Evolutionary conservation across 176 grass and related monocot genomes (phyloP), one percentile per base, ranked within the genome.

Genomic region (Rhynchospora tenuis): DNA sequence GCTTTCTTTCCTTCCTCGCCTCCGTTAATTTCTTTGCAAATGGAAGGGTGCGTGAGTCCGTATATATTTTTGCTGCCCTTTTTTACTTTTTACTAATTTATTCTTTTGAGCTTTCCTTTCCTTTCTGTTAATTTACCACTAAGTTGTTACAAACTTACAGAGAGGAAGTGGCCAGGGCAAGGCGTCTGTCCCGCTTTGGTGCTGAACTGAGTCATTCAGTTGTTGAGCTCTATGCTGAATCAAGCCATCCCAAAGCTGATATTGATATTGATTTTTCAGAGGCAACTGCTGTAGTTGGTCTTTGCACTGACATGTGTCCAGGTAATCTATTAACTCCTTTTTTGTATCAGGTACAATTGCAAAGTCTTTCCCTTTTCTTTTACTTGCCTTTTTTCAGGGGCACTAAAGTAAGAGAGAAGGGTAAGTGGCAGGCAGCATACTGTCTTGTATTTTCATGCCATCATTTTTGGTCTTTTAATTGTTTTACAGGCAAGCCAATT

Each of bases 271-370:
- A 91, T 64, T 82, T 88, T 38, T 77, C 83, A 74, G 83, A 64
- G 73, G 88, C 88, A 75, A 87, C 87, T 8, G 60, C 78, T 76
- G 89, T 89, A 74, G 74, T 95, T 87, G 95, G 95, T 55, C 86
- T 93, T 57, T 98, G 95, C 29, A 86, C 86, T 75, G 86, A 98
- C 89, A 98, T 98, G 95, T 98, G 95, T 87, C 92, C 95, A 95
- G 92, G 95, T 98, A 58, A 65, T 2, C 9, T 67, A 43, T 65
- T 26, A 63, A 28, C 59, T 38, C 31, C 31, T 33, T 45, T 16
- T 10, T 52, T 86, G 60, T 84, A 75, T 38, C 3, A 38, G 5
- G 33, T 4, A 38, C 33, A n/a, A n/a, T n/a, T n/a, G n/a, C n/a
- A 38, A 38, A 38, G 1, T 38, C 33, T 38, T 38, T 16, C 65